Evolutionary conservation across 768 basidiomycete species (phyloP).

Genomic region (Dictyophora rubrovolvata): DNA sequence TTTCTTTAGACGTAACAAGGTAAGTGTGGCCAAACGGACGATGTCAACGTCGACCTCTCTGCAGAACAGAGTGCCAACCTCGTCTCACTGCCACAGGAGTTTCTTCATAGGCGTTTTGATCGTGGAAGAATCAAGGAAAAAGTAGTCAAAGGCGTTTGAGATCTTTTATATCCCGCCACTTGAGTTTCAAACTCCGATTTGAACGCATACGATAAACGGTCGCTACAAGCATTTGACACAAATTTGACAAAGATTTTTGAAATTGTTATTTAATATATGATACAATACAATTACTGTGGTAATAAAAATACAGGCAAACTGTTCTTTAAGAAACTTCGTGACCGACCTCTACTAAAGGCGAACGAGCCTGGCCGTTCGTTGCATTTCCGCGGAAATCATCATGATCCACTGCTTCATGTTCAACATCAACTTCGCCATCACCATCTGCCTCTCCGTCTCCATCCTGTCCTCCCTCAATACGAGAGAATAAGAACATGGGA

Average conservation of each 20-base stretch:
- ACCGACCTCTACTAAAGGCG: too few relatives aligned
- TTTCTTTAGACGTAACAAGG: background rate
- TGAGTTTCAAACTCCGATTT: too few relatives aligned
- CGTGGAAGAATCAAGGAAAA: background rate
- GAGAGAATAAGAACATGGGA: slow-evolving; percentile 41
- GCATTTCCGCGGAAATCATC: background rate
- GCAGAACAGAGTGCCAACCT: background rate
- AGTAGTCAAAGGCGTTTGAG: background rate
- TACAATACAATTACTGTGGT: too few relatives aligned
- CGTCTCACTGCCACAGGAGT: background rate
- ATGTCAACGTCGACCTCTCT: background rate
- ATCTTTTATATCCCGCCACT: too few relatives aligned
- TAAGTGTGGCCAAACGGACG: background rate
- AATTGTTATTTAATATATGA: too few relatives aligned
- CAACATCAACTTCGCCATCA: slow-evolving; percentile 39
- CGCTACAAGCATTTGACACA: too few relatives aligned
- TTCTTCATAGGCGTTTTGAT: background rate
- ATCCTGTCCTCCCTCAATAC: slow-evolving; percentile 34
- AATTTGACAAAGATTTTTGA: too few relatives aligned
- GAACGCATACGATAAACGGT: too few relatives aligned
- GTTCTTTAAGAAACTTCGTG: too few relatives aligned
- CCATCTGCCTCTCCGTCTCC: slow-evolving; percentile 41
- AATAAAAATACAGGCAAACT: too few relatives aligned
- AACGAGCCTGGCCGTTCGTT: background rate
- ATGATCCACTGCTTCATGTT: slow-evolving; percentile 1